These are phyloP conservation scores for Leptographium procerum DNA, from an alignment of 2,329 filamentous ascomycete species.

Conservation along the genomic window DNA sequence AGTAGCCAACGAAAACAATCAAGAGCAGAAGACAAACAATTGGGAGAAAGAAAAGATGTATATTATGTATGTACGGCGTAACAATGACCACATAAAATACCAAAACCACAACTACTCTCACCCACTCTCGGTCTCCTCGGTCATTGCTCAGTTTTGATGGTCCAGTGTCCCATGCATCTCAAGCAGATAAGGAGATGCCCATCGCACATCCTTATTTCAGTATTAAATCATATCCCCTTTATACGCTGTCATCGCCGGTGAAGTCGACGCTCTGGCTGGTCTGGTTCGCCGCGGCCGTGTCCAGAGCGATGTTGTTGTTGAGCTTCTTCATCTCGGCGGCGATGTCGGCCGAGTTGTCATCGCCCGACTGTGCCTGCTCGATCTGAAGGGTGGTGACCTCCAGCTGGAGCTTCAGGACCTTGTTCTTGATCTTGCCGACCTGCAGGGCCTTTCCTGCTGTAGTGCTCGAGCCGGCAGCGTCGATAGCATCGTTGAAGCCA, in stretches of 20 bases:
- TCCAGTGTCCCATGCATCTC: background rate
- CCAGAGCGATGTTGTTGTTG: slow-evolving; percentile 35
- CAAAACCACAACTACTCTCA: background rate
- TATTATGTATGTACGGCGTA: background rate
- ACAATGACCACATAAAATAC: background rate
- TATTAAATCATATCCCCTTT: background rate
- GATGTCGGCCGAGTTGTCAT: slow-evolving; percentile 30
- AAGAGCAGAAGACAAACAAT: no score
- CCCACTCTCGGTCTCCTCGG: background rate
- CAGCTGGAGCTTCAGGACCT: slow-evolving; percentile 45
- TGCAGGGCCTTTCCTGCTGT: slow-evolving; percentile 32
- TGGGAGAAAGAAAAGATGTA: no score
- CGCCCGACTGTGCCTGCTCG: slow-evolving; percentile 34
- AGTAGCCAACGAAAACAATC: no score
- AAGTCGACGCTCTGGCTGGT: slow-evolving; percentile 26
- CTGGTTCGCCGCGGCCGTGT: slow-evolving; percentile 23
- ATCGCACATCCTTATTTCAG: background rate
- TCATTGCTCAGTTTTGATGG: background rate
- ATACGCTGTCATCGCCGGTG: slow-evolving; percentile 10
- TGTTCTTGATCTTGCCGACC: slow-evolving; percentile 49
- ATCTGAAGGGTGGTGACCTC: slow-evolving; percentile 39
- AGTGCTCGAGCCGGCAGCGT: slow-evolving; percentile 28
- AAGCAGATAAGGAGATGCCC: background rate
- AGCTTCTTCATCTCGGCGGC: slow-evolving; percentile 38
- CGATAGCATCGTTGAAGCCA: slow-evolving; percentile 43